Evolutionary conservation across 129 eudicot species (phyloP).

Genomic region (Lactuca saligna): DNA sequence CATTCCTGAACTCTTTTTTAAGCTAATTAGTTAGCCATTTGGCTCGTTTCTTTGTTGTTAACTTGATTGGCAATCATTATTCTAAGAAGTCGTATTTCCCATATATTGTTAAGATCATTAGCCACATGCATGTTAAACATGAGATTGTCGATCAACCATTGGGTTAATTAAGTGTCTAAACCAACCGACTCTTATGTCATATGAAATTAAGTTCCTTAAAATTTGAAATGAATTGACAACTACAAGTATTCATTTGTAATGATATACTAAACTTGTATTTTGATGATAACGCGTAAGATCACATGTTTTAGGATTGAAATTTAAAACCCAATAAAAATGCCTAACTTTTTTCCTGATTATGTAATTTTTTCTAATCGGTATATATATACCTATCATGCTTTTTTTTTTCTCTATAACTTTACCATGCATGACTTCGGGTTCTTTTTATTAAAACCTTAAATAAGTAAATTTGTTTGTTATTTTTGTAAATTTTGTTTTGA

Average conservation of each 20-base stretch:
- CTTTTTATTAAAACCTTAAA: too few species aligned
- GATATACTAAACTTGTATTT: neutral
- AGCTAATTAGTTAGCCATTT: neutral
- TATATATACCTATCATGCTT: neutral
- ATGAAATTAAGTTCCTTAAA: neutral
- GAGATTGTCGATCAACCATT: neutral
- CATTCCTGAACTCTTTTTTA: neutral
- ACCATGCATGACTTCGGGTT: neutral
- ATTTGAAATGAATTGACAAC: neutral
- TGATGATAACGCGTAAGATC: too few species aligned
- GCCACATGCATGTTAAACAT: neutral
- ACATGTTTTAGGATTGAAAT: too few species aligned
- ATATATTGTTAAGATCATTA: neutral
- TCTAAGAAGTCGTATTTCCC: neutral
- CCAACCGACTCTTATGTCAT: neutral
- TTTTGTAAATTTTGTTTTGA: neutral
- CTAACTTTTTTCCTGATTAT: neutral
- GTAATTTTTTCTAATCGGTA: too few species aligned
- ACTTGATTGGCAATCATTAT: neutral
- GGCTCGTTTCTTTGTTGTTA: neutral
- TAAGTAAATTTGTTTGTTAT: neutral
- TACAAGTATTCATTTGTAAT: neutral
- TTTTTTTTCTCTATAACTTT: neutral
- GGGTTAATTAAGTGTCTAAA: neutral
- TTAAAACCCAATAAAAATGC: neutral